Evolutionary conservation across 2,329 filamentous ascomycete genomes (phyloP), one percentile per base, ranked within the genome.

Genomic region (Microsporum ferrugineum): DNA sequence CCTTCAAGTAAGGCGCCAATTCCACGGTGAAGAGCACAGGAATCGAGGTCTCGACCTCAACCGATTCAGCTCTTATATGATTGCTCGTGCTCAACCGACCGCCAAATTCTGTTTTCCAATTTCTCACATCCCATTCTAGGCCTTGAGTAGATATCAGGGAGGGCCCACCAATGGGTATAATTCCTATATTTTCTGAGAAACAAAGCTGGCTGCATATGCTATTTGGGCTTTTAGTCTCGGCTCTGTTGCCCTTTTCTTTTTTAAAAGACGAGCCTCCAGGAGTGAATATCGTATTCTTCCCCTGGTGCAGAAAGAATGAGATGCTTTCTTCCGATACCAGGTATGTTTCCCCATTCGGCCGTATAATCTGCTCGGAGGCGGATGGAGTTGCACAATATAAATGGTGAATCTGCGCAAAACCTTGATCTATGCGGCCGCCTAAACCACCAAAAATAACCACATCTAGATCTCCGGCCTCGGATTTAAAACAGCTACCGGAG

Each of bases 401-500:
- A 71, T 96, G 89, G 71, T 96, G 89, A 59, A 99, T 81, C 68
- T 95, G 86, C 61, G 89, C 91, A 56, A 99, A 81, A 1, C 88
- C 92, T 72, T 99, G 94, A 73, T 99, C 94, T 14, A 97, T 88
- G 34, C 94, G 85, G 5, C 94, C 94, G 49, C 89, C 90, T 0
- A 97, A 81, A 1, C 91, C 90, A 45, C 92, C 91, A 5, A 96
- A 76, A 41, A 88, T 85, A 10, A 96, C 79, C n/a, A 96, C 84
- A 68, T 92, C 82, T 57, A 81, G 70, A 0, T 69, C 65, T 27
- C 64, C 34, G 3, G 74, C 61, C 5, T 27, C 3, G 5, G 0
- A n/a, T 29, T 29, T 17, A 6, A n/a, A 8, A 27, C 23, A 3
- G 31, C 8, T 38, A 14, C 53, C 14, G 1, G 7, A 31, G 10